phyloP scores from a whole-genome alignment of 345 rosid species.

The Gossypium stocksii region DNA sequence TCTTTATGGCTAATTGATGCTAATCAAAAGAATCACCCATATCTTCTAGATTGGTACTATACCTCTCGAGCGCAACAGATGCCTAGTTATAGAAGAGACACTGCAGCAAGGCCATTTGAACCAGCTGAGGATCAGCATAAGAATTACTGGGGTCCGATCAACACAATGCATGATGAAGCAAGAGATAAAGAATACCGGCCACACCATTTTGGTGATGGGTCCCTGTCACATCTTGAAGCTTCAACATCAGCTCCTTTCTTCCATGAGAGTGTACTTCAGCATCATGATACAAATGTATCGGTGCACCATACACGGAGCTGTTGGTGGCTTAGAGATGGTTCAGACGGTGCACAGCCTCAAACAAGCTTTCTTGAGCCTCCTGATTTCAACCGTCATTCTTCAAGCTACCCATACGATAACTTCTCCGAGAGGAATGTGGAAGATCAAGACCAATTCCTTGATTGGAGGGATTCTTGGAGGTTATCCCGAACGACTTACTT shows the following conservation, averaged over 20 bases:
- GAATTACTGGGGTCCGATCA: constrained; percentile 49
- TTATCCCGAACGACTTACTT: constrained; percentile 36
- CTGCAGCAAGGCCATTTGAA: constrained; percentile 19
- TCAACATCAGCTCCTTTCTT: constrained; percentile 67
- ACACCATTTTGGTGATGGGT: constrained; percentile 30
- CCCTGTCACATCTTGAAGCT: constrained; percentile 55
- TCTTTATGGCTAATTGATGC: constrained; percentile 66
- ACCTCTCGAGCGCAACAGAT: constrained; percentile 41
- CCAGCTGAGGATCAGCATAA: constrained; percentile 28
- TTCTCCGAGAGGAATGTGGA: constrained; percentile 46
- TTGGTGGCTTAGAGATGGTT: constrained; percentile 82
- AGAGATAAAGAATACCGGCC: constrained; percentile 32
- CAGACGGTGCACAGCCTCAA: constrained; percentile 28
- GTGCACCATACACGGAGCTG: constrained; percentile 36
- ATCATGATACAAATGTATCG: constrained; percentile 38
- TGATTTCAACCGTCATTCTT: constrained; percentile 23
- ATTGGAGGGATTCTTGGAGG: constrained; percentile 32
- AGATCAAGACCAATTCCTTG: constrained; percentile 42
- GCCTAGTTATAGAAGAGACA: constrained; percentile 22
- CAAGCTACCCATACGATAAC: constrained; percentile 26
- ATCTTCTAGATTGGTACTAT: constrained; percentile 92
- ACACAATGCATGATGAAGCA: constrained; percentile 31
- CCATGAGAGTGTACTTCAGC: constrained; percentile 61
- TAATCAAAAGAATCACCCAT: constrained; percentile 69
- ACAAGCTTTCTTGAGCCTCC: constrained; percentile 76